Evolutionary conservation across 2,329 filamentous ascomycete species (phyloP).

Genomic region (Penicillium palitans): DNA sequence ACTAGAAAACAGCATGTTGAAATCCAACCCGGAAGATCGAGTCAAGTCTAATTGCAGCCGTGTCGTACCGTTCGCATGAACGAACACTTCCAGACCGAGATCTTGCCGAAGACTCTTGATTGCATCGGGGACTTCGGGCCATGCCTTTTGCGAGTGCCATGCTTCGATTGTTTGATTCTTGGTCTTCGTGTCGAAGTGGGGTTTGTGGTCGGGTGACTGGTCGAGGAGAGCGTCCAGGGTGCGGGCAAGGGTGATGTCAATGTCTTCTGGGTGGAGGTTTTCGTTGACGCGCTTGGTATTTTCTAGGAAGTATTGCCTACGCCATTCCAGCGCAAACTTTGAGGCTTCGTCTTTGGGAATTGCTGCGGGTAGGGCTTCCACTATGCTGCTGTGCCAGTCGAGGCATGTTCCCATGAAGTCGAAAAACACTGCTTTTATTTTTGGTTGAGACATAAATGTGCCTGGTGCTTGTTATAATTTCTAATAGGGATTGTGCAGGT

Average conservation of each 20-base stretch:
- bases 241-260: conserved; percentile 47
- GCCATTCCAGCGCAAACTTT: conserved; percentile 53
- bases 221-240: too few species aligned
- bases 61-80: conserved; percentile 57
- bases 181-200: too few species aligned
- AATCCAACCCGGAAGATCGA: conserved; percentile 49
- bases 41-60: conserved; percentile 56
- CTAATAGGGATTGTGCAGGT: neutral
- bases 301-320: conserved; percentile 51
- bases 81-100: conserved; percentile 47
- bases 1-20: conserved; percentile 56
- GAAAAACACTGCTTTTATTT: conserved; percentile 54
- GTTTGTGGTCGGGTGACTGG: too few species aligned
- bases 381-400: conserved; percentile 52
- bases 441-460: neutral
- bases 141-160: conserved; percentile 54
- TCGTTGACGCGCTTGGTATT: conserved; percentile 43
- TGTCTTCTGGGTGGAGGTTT: conserved; percentile 47
- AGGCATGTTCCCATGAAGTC: conserved; percentile 62
- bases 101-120: conserved; percentile 42
- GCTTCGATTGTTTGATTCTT: conserved; percentile 30
- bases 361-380: conserved; percentile 37
- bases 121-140: conserved; percentile 52
- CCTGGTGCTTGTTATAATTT: neutral
- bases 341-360: conserved; percentile 38